Evolutionary conservation across 495 filamentous ascomycete genomes (phyloP), one percentile per base, ranked within the genome.

Genomic region (Cladorrhinum samala): DNA sequence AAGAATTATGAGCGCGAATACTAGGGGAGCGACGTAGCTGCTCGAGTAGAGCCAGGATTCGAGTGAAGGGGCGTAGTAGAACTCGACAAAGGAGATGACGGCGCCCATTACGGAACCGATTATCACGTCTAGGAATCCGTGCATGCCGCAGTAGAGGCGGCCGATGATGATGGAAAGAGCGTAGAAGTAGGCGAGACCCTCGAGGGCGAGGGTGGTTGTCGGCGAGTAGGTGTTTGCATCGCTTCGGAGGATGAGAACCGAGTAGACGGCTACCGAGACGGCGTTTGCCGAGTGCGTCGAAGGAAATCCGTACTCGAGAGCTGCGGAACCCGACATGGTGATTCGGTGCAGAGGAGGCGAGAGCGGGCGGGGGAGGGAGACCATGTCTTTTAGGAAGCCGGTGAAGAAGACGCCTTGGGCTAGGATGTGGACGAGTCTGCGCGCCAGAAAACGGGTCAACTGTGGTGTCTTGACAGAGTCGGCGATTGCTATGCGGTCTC

Each of bases 231-330:
- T 62, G 58, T 76, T 73, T 4, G 81, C 75, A 0, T 83, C 75
- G 1, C 65, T 70, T 56, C 79, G 77, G 7, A 96, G 74, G 16
- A 82, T 69, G 17, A 86, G 75, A 33, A 96, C 70, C 11, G 78
- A 83, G 66, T 96, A 98, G 9, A 95, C 78, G 25, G 89, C 87
- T 11, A 96, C 92, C 1, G 93, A 97, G 41, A 96, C 87, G 6
- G 93, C 93, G 67, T 98, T 98, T 19, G 93, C 92, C 2, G 91
- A 95, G 68, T 98, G 93, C 0, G 93, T 96, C 11, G 91, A 96
- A 2, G 93, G 93, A 60, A 96, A 97, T 19, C 93, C 93, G 61
- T 98, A 98, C 64, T 98, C 93, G 36, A 98, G 78, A 17, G 92
- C 91, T 6, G 88, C 89, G 2, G 89, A 94, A 9, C 90, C 90